Evolutionary conservation across 345 rosid genomes (phyloP).

Genomic region (Dipteronia dyeriana): DNA sequence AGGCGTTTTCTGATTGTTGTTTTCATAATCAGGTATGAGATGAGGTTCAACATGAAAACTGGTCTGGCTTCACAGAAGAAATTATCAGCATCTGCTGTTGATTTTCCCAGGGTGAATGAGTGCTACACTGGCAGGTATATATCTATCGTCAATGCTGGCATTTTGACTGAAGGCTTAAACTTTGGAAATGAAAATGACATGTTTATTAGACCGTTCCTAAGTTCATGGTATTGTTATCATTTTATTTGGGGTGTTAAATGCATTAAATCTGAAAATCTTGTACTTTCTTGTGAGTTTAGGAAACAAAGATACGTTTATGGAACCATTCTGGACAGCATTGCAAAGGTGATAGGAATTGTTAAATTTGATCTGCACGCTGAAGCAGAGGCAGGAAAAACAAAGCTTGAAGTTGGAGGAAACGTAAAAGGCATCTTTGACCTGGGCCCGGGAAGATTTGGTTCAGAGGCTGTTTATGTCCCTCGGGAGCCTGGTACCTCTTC

Average conservation of each 20-base stretch:
- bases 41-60: conserved; percentile 93
- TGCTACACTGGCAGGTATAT: conserved; percentile 85
- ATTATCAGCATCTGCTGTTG: conserved; percentile 80
- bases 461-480: conserved; percentile 95
- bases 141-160: background rate
- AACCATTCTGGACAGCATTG: conserved; percentile 83
- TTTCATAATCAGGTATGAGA: conserved; percentile 63
- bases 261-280: background rate
- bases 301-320: conserved; percentile 97
- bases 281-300: conserved; percentile 39
- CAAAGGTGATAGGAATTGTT: conserved; percentile 79
- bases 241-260: background rate
- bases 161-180: background rate
- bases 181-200: background rate
- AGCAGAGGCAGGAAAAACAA: conserved; percentile 63
- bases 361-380: conserved; percentile 92
- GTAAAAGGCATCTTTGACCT: conserved; percentile 81
- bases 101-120: conserved; percentile 91
- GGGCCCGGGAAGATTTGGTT: conserved; percentile 85
- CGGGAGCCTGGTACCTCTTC: conserved; percentile 55
- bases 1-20: conserved; percentile 27
- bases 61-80: conserved; percentile 84
- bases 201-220: background rate
- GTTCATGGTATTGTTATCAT: background rate
- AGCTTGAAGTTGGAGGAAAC: conserved; percentile 91